phyloP scores from a whole-genome alignment of 441 rosid genomes.

The Bocquillonia castaneifolia region DNA sequence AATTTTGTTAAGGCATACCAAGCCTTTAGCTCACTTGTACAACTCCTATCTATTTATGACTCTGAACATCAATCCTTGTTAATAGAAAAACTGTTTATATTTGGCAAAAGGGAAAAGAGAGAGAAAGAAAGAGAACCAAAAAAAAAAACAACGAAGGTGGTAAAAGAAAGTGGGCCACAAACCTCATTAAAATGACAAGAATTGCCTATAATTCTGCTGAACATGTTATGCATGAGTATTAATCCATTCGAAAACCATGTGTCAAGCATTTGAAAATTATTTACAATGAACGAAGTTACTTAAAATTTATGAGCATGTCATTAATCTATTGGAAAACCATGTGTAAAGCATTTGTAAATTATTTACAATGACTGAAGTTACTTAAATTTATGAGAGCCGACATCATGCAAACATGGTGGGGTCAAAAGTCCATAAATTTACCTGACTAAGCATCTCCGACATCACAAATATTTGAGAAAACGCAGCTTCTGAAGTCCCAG shows the following conservation, averaged over 20 bases:
- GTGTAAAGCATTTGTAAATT: neutral
- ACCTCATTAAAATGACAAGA: neutral
- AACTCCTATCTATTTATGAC: neutral
- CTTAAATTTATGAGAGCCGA: neutral
- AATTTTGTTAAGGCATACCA: neutral
- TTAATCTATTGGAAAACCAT: conserved; percentile 2
- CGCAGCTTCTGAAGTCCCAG: conserved; percentile 36
- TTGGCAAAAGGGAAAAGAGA: neutral
- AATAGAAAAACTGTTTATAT: neutral
- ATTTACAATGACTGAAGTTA: neutral
- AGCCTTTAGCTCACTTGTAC: neutral
- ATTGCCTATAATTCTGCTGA: neutral
- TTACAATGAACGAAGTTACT: neutral
- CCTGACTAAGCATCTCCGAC: conserved; percentile 77
- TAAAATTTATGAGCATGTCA: neutral
- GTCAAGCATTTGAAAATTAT: neutral
- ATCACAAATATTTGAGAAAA: conserved; percentile 46
- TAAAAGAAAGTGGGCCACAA: neutral
- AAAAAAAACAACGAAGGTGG: too few relatives aligned
- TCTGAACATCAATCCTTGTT: neutral
- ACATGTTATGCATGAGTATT: neutral
- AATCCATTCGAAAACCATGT: neutral
- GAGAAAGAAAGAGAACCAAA: neutral
- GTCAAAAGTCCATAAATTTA: conserved; percentile 22
- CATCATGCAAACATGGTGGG: neutral